Evolutionary conservation across 345 rosid genomes (phyloP), one percentile per base, ranked within the genome.

Genomic region (Gossypium mustelinum): DNA sequence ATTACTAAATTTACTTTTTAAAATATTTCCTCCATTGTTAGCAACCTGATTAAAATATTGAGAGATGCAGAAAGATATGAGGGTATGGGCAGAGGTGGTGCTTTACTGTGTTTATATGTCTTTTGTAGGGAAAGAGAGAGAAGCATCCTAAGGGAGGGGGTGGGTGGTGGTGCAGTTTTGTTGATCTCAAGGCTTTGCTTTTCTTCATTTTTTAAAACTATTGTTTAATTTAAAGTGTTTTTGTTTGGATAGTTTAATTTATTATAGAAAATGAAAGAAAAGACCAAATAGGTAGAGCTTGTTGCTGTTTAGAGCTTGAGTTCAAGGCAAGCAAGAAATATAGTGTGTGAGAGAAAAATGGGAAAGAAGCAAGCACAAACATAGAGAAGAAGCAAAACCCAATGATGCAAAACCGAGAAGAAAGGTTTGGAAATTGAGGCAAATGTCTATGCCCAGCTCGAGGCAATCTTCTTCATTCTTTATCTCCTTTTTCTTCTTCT

Each of bases 321-420:
- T 85, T 87, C 76, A 80, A 81, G 79, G 70, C 80, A 83, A 90
- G 92, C 86, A 86, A 86, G 82, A 78, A 73, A 83, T 76, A 84
- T 77, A 84, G 76, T 75, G 75, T 39, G 70, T 27, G 51, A 56
- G 80, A 76, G 71, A 63, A 52, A 39, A 60, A 77, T 64, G 74
- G 73, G 78, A 79, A 82, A 77, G 79, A 72, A 68, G 18, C 4
- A n/a, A 48, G 77, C 81, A 75, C 79, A 66, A 43, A 78, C 78
- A 70, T 43, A 73, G 76, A 81, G 84, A 68, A 62, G 66, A 63
- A 81, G 84, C 87, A 80, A 79, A 82, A 61, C 80, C 85, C 85
- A 81, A 87, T 87, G 86, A 85, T 83, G 82, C 90, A 81, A 87
- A 68, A 85, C 90, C 89, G 78, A 87, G 92, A 86, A 84, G 86